These are phyloP conservation scores for Macrolepiota fuliginosa DNA, from an alignment of 768 basidiomycete species.

Conservation along the genomic window DNA sequence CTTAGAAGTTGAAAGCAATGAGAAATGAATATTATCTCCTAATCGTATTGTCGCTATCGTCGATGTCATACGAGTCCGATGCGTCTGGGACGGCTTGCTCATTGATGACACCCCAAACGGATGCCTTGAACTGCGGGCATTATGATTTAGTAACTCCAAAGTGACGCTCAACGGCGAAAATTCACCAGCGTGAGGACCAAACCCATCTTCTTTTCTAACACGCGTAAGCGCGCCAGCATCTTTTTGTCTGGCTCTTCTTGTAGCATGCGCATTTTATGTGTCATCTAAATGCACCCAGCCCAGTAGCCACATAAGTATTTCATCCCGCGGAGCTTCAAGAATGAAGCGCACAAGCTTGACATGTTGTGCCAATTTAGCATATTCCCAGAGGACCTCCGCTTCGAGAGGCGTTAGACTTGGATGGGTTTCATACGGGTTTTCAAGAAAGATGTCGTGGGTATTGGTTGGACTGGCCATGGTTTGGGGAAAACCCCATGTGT, in stretches of 20 bases:
- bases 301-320: neutral
- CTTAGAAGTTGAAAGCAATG: neutral
- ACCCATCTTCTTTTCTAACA: conserved; percentile 92
- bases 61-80: conserved; percentile 18
- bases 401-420: conserved; percentile 65
- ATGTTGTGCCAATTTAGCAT: conserved; percentile 81
- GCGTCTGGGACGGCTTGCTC: conserved; percentile 52
- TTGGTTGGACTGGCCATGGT: conserved; percentile 15
- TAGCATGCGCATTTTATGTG: conserved; percentile 64
- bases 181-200: conserved; percentile 88
- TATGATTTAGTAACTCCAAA: neutral
- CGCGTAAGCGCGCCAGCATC: conserved; percentile 72
- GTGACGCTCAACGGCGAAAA: conserved; percentile 8
- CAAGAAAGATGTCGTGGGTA: conserved; percentile 40
- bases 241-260: conserved; percentile 75
- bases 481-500: neutral
- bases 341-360: conserved; percentile 63
- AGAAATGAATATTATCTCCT: conserved; percentile 17
- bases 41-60: conserved; percentile 26
- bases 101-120: conserved; percentile 92
- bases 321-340: neutral
- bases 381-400: conserved; percentile 88
- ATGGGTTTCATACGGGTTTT: conserved; percentile 75
- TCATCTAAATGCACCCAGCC: conserved; percentile 42
- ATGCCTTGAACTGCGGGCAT: conserved; percentile 80